A percentile compares a stretch with the other conserved stretches of the same genome.
phyloP scores from a whole-genome alignment of 2,329 filamentous ascomycete genomes.

The Claviceps sp. region DNA sequence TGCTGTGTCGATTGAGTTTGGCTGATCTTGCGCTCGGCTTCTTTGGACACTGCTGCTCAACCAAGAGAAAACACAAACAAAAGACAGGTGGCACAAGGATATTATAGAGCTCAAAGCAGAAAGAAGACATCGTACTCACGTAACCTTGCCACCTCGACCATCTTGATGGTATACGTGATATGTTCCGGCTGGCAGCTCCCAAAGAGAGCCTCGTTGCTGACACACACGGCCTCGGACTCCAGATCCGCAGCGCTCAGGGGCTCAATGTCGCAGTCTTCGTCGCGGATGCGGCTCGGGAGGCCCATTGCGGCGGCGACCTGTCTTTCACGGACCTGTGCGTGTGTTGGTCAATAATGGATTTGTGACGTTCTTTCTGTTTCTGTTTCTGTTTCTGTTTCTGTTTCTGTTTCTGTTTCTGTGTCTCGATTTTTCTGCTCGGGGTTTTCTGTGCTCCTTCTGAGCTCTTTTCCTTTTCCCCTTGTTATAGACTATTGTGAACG shows the following conservation, averaged over 20 bases:
- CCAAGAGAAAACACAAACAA: too few species aligned
- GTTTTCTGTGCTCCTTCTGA: not conserved
- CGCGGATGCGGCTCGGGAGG: slow-evolving; percentile 22
- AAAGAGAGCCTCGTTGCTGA: slow-evolving; percentile 11
- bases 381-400: not conserved
- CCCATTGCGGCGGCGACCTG: slow-evolving; percentile 24
- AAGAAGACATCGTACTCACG: slow-evolving; percentile 11
- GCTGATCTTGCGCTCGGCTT: too few species aligned
- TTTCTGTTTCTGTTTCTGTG: too few species aligned
- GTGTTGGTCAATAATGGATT: not conserved
- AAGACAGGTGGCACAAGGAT: not conserved
- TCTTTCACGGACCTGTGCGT: slow-evolving; percentile 20
- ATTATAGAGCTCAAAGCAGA: not conserved
- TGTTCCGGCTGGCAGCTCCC: slow-evolving; percentile 20
- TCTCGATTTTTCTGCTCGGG: not conserved
- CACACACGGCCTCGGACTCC: slow-evolving; percentile 15
- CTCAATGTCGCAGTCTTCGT: slow-evolving; percentile 26
- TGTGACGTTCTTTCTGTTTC: not conserved
- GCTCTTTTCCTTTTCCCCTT: not conserved
- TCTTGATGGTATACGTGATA: slow-evolving; percentile 22
- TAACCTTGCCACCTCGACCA: slow-evolving; percentile 23
- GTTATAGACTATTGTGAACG: not conserved
- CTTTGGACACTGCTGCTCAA: too few species aligned
- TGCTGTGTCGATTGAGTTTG: too few species aligned
- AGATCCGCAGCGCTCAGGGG: slow-evolving; percentile 18